Base-by-base conservation (phyloP, 768 basidiomycete species). In the Clavulina sp. region DNA sequence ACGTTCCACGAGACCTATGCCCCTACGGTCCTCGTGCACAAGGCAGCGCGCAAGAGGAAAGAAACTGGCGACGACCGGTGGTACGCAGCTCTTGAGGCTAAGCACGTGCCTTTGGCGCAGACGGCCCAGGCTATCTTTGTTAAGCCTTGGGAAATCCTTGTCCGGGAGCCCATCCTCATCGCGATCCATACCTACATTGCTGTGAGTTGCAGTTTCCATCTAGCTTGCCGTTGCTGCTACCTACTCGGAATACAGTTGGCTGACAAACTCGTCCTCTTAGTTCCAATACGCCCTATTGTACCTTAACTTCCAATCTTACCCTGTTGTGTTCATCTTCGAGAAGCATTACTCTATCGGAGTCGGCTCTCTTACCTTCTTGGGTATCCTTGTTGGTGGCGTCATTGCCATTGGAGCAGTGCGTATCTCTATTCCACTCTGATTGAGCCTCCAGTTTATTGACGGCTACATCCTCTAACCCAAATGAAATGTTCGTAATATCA, bases 291-390 rank as follows among this genome's bases (percentile, higher is more conserved):
- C 60, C 29, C 55, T 59, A 54, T 52, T 63, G 19, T 62, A 62
- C 54, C 54, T 61, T 18, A 54, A 60, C 21, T 64, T 62, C 58
- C 62, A 64, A 44, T 60, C 61, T 4, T 60, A 62, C 55, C 63
- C 62, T 1, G 58, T 63, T 52, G 58, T 65, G 34, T 65, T 61
- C 51, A 57, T 55, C 16, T 31, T 51, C 21, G 23, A 48, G 5
- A 62, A 63, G 53, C 56, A 61, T 30, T 53, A 62, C 29, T 63
- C 63, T 57, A 44, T 59, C 2, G 61, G 61, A 21, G 52, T 57
- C 6, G 46, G 46, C 0, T 62, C 61, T 2, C 53, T 62, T 7
- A 52, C 59, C 40, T 64, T 63, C 56, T 53, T 64, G 6, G 57
- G 59, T 18, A 54, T 61, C 4, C 52, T 60, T 33, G 41, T 51